Base-by-base conservation (phyloP, 1,139 yeast genomes). In the Arxiozyma heterogenica region DNA sequence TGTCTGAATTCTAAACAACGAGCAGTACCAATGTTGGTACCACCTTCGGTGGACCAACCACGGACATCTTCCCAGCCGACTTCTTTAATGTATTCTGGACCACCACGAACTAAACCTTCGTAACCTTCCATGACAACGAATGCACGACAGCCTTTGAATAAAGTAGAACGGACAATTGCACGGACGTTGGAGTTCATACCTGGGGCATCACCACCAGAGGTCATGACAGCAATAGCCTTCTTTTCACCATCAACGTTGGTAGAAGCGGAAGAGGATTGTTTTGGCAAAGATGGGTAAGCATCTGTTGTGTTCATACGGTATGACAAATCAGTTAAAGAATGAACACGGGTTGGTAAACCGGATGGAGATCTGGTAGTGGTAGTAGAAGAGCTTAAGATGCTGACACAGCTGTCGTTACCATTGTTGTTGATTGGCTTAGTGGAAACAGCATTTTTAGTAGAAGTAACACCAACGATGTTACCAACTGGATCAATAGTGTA, bases 131-230 rank as follows among this genome's bases (percentile, higher is more conserved):
- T 85, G 57, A 93, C 83, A 22, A 94, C 98, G 68, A 78, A 93
- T n/a, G 94, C 91, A 62, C 88, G 94, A 72, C 98, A 93, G n/a
- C 90, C 94, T 58, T 82, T 79, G 72, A 77, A 81, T 59, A 93
- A 86, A 51, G 96, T 95, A 2, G 96, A 81, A 62, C 98, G 80
- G 8, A 93, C 95, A 55, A 93, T 95, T 1, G 64, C 62, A 61
- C 98, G 79, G 20, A 93, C 98, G 51, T 85, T 87, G 1, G 97
- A 91, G 70, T 91, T 90, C 98, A 93, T 93, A 61, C 98, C 98
- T 25, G 96, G 98, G 48, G 98, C 64, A 72, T 91, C 98, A 69
- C 98, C 98, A 63, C 98, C 98, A 1, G 96, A 88, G 1, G 98
- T 93, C 93, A 93, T 88, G 52, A 93, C 94, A 7, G 95, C 98